Base-by-base conservation (phyloP, 2,329 filamentous ascomycete genomes). In the Zalaria sp. region DNA sequence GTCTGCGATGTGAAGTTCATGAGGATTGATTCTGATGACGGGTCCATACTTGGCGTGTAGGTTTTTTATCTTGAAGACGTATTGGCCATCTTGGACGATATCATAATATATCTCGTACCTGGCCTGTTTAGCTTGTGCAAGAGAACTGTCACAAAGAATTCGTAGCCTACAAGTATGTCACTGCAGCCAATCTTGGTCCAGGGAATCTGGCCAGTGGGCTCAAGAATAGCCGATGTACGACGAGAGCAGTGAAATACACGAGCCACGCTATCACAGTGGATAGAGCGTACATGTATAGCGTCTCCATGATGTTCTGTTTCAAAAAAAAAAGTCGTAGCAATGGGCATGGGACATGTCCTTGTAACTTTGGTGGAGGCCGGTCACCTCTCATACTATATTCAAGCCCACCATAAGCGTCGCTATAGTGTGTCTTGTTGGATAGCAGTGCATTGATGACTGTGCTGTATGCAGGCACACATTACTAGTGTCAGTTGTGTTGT, bases 201-300 rank as follows among this genome's bases (percentile, higher is more conserved):
- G 44, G 44, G 6, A 40, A 43, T 3, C 11, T 28, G 5, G 41
- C 34, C 2, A 46, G 31, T 11, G 44, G 44, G 7, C 42, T 40
- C 26, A 46, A 43, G 38, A 40, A 43, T 8, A 38, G 28, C 4
- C 34, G 26, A 27, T 46, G 43, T 28, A 43, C 18, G 5, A 43
- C 5, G 5, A 32, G 29, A 18, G 18, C 18, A 18, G 18, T 18
- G 18, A 18, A 18, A 18, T 18, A 18, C 18, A 18, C 18, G 18
- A 18, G 18, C 18, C 18, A 18, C 18, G 18, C 18, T 18, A 18
- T 18, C 18, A 18, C 18, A 18, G 18, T 18, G 18, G 18, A 18
- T 18, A 18, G 18, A 18, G 18, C 18, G 18, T 18, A 18, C 18
- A 18, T 18, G 18, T 18, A 18, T 18, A 18, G 18, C 18, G 18